These are phyloP conservation scores for Domatiomyces globalis DNA, from an alignment of 2,329 filamentous ascomycete species.

Conservation along the genomic window DNA sequence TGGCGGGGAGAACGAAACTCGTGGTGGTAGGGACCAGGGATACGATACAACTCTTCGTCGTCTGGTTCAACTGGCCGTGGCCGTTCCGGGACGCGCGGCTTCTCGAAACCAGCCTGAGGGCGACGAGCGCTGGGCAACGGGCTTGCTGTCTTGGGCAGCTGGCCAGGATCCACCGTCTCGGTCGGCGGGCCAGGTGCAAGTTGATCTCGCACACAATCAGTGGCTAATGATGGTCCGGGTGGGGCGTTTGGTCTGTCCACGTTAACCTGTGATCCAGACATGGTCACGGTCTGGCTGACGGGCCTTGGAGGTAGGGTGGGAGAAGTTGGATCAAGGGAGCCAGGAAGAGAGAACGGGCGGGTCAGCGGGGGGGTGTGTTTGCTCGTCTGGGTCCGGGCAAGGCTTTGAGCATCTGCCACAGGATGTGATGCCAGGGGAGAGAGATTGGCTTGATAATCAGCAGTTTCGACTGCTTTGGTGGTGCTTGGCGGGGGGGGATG, in stretches of 20 bases:
- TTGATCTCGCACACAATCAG: constrained; percentile 8
- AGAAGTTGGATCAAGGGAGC: neutral
- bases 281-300: constrained; percentile 8
- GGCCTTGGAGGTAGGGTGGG: constrained; percentile 3
- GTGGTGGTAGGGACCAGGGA: constrained; percentile 18
- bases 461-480: neutral
- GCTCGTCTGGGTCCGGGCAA: neutral
- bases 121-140: constrained; percentile 15
- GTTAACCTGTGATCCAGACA: constrained; percentile 12
- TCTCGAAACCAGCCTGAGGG: constrained; percentile 8
- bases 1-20: constrained; percentile 15
- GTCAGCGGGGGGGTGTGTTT: neutral
- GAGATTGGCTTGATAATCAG: neutral
- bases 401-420: neutral
- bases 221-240: constrained; percentile 9
- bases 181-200: constrained; percentile 3
- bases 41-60: constrained; percentile 12
- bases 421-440: neutral
- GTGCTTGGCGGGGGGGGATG: neutral
- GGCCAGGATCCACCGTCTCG: constrained; percentile 4
- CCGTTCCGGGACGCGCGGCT: neutral
- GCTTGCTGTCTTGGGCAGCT: constrained; percentile 8
- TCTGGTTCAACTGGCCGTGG: constrained; percentile 1
- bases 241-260: constrained; percentile 4
- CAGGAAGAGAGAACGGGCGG: constrained; percentile 9